Conservation (phyloP, 129 eudicot species). For the Helianthus tuberosus region DNA sequence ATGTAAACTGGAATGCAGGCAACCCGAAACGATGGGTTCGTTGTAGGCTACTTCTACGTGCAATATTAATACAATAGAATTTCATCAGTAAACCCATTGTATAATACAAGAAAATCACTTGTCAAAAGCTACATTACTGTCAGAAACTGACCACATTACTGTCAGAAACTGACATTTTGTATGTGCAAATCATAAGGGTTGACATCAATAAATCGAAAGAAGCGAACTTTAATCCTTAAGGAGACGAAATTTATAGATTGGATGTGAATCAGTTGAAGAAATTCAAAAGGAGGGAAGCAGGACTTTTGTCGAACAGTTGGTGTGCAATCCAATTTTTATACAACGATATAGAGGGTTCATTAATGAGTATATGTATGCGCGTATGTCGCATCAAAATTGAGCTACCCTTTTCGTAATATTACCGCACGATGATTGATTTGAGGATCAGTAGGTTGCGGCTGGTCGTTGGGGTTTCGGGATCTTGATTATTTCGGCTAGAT, state of each 20-base stretch:
- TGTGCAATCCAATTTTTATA: conserved; percentile 27
- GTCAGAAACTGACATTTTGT: too few species aligned
- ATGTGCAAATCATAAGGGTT: too few species aligned
- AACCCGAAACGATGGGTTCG: conserved; percentile 11
- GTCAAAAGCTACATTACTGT: background rate
- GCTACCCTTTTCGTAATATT: too few species aligned
- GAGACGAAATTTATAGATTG: background rate
- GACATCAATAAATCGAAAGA: too few species aligned
- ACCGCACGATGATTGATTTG: background rate
- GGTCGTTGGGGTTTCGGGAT: background rate
- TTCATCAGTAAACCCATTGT: conserved; percentile 28
- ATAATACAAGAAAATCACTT: background rate
- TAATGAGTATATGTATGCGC: background rate
- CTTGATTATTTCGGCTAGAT: too few species aligned
- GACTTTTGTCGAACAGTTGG: conserved; percentile 46
- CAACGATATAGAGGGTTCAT: background rate
- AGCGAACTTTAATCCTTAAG: too few species aligned
- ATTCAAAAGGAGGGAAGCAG: background rate
- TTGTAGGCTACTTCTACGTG: background rate
- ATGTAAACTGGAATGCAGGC: conserved; percentile 13
- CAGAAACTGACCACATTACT: too few species aligned
- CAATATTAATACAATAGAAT: background rate
- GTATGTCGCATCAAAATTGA: background rate
- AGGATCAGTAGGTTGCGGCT: background rate
- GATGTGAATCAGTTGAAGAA: background rate